Evolutionary conservation across 345 rosid species (phyloP).

Genomic region (Pugionium dolabratum): DNA sequence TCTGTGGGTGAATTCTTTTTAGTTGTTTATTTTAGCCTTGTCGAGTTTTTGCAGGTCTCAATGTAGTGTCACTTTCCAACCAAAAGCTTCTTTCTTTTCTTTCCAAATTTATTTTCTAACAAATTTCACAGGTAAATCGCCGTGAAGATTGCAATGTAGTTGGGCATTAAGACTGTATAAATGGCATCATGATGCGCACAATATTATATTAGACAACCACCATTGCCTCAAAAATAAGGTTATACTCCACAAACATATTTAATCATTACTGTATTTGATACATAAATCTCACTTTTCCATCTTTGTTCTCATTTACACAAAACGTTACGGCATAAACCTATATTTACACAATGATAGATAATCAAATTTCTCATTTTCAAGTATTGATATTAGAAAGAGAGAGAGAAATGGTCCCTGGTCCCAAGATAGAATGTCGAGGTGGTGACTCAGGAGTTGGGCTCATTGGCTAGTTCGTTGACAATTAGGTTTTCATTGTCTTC

Average conservation of each 20-base stretch:
- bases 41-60: constrained; percentile 42
- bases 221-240: constrained; percentile 40
- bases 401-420: constrained; percentile 45
- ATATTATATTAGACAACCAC: constrained; percentile 30
- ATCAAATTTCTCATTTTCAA: constrained; percentile 9
- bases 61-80: constrained; percentile 45
- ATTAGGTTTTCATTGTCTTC: constrained; percentile 36
- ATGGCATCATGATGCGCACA: constrained; percentile 32
- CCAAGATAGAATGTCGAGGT: constrained; percentile 34
- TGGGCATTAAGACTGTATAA: constrained; percentile 32
- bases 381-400: constrained; percentile 11
- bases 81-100: constrained; percentile 30
- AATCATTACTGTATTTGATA: constrained; percentile 30
- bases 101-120: neutral
- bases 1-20: constrained; percentile 34
- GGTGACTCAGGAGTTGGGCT: constrained; percentile 34
- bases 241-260: constrained; percentile 36
- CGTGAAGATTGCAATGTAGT: constrained; percentile 42
- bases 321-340: constrained; percentile 4
- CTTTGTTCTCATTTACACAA: neutral
- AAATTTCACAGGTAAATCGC: constrained; percentile 35
- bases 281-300: constrained; percentile 14
- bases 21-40: constrained; percentile 38
- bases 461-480: constrained; percentile 44
- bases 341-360: constrained; percentile 5